These are phyloP conservation scores for Rhododendron simsii DNA, from an alignment of 148 eudicot species.

Conservation along the genomic window DNA sequence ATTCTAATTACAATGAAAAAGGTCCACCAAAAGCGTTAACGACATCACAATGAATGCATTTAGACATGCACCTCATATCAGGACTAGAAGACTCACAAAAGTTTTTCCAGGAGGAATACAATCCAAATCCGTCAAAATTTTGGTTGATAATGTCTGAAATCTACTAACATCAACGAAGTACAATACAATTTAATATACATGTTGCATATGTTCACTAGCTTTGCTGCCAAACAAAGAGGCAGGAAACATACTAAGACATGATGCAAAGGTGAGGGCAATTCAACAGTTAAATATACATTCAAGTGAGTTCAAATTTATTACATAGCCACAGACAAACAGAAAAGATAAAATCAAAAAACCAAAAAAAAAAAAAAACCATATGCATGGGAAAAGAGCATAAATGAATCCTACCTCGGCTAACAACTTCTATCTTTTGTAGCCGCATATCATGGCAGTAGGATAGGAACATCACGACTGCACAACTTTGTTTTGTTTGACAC, in stretches of 20 bases:
- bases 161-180: background rate
- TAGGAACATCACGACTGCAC: constrained; percentile 51
- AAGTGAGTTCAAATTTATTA: constrained; percentile 31
- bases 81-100: background rate
- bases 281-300: constrained; percentile 35
- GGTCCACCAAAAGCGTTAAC: background rate
- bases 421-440: constrained; percentile 23
- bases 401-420: constrained; percentile 40
- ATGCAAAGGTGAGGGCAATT: constrained; percentile 21
- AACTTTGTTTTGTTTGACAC: constrained; percentile 71
- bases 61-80: background rate
- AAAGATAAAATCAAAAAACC: constrained; percentile 6
- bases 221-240: background rate
- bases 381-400: constrained; percentile 36
- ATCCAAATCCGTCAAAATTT: background rate
- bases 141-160: background rate
- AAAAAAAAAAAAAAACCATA: constrained; percentile 9
- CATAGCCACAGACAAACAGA: constrained; percentile 27
- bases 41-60: background rate
- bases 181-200: constrained; percentile 20
- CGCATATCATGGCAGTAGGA: constrained; percentile 10
- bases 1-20: background rate
- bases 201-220: constrained; percentile 8
- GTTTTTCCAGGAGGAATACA: background rate
- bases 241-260: constrained; percentile 9